Evolutionary conservation across 345 rosid genomes (phyloP).

Genomic region (Limnanthes douglasii): DNA sequence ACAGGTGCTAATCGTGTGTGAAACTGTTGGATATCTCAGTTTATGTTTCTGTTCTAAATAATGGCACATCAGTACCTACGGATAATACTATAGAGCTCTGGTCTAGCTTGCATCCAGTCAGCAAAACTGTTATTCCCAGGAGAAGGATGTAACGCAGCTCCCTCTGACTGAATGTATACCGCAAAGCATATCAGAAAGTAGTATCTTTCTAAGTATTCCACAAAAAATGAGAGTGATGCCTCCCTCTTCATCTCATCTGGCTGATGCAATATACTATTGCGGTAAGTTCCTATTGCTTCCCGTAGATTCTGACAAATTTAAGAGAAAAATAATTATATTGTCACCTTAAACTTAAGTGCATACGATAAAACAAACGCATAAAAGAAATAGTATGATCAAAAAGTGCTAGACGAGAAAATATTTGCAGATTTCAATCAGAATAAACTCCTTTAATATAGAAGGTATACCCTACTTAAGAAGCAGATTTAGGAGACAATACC

Average conservation of each 20-base stretch:
- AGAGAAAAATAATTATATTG: constrained; percentile 5
- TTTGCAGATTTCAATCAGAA: no score
- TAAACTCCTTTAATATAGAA: constrained; percentile 2
- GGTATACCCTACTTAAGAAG: constrained; percentile 4
- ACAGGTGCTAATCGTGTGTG: no score
- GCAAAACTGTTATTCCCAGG: constrained; percentile 64
- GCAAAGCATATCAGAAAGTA: constrained; percentile 97
- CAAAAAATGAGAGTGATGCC: constrained; percentile 82
- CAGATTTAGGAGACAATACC: no score
- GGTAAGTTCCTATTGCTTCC: constrained; percentile 87
- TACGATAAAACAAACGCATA: constrained; percentile 6
- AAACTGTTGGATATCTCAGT: no score
- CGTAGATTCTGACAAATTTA: constrained; percentile 76
- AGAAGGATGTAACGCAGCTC: constrained; percentile 65
- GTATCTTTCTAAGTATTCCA: constrained; percentile 97
- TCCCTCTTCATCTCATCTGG: constrained; percentile 98
- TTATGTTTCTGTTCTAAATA: no score
- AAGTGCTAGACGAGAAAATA: no score
- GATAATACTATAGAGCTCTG: constrained; percentile 88
- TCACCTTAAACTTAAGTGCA: constrained; percentile 4
- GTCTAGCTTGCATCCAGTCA: constrained; percentile 99
- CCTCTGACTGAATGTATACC: constrained; percentile 85
- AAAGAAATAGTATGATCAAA: no score
- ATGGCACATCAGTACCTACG: constrained; percentile 53
- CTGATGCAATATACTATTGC: constrained; percentile 80